Base-by-base conservation (phyloP, 2,329 filamentous ascomycete genomes). In the Aspergillus sp. region DNA sequence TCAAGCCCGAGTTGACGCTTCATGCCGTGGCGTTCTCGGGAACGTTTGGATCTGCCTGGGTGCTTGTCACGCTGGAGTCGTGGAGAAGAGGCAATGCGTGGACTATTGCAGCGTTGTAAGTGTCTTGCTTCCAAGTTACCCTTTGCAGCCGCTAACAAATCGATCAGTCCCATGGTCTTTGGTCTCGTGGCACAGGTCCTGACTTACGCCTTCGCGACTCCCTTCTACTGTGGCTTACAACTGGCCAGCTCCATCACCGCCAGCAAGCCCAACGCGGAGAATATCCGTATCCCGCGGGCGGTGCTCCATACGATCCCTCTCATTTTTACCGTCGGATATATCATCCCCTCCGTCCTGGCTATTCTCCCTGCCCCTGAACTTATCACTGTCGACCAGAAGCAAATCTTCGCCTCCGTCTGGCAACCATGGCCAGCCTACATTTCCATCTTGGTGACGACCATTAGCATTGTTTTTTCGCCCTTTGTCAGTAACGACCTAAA, bases 401-500 rank as follows among this genome's bases (percentile, higher is more conserved):
- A 78, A 51, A 61, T 62, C 19, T 66, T 70, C 44, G 72, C 75
- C 27, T 71, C 72, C 1, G 49, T 72, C 37, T 78, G 76, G 73
- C 74, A 78, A 49, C 59, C 67, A 4, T 78, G 75, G 59, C 73
- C 76, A 0, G 52, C 74, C 12, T 73, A 68, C 54, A 67, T 74
- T 6, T 65, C 66, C 4, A 40, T 74, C 8, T 49, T 70, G n/a
- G 65, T 70, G 5, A 62, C 53, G 2, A 13, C 59, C 1, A 50
- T 68, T 33, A 56, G 60, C 43, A 34, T 53, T 33, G 5, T 59
- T 40, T 53, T 58, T 13, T 48, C 57, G 9, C 50, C 53, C 6
- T 48, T 59, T 44, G 52, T 54, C 39, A 44, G 51, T 28, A 54
- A 58, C 13, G 58, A 59, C 26, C 39, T 50, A 12, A 49, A 47